Conservation (phyloP, 2,329 filamentous ascomycete genomes). For the Stagonosporopsis rhizophila region DNA sequence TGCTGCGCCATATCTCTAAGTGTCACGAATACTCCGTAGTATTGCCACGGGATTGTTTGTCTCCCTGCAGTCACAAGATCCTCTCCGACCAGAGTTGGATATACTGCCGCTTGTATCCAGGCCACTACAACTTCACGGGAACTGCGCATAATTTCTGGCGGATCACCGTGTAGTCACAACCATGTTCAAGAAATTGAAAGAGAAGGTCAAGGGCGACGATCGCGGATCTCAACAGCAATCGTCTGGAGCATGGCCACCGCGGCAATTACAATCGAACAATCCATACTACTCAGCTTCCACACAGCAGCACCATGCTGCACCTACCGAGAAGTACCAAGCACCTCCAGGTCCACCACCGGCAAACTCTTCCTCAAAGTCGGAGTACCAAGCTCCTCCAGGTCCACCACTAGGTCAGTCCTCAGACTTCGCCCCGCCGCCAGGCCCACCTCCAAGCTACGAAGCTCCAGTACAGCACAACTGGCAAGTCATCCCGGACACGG, state of each 20-base stretch:
- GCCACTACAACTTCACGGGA: background rate
- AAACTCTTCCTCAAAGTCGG: constrained; percentile 16
- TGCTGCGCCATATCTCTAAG: constrained; percentile 1
- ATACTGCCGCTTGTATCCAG: background rate
- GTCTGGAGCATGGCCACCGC: constrained; percentile 21
- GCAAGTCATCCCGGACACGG: constrained; percentile 75
- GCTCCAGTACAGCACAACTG: constrained; percentile 73
- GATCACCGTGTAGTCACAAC: constrained; percentile 1
- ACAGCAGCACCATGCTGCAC: constrained; percentile 22
- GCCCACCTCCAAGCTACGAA: constrained; percentile 44
- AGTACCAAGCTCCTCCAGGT: constrained; percentile 27
- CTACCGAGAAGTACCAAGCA: constrained; percentile 38
- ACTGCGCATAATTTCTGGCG: background rate
- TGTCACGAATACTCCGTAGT: background rate
- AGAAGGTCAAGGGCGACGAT: constrained; percentile 42
- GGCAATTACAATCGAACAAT: constrained; percentile 37
- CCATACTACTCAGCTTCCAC: constrained; percentile 28
- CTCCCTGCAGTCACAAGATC: background rate
- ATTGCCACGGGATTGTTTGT: background rate
- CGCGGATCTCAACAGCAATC: constrained; percentile 16
- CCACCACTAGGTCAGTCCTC: constrained; percentile 29
- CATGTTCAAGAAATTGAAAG: constrained; percentile 49
- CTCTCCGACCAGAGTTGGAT: background rate
- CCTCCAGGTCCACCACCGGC: constrained; percentile 43
- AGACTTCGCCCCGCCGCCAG: constrained; percentile 38